Evolutionary conservation across 2,329 filamentous ascomycete species (phyloP).

Genomic region (Diaporthe ampelina): DNA sequence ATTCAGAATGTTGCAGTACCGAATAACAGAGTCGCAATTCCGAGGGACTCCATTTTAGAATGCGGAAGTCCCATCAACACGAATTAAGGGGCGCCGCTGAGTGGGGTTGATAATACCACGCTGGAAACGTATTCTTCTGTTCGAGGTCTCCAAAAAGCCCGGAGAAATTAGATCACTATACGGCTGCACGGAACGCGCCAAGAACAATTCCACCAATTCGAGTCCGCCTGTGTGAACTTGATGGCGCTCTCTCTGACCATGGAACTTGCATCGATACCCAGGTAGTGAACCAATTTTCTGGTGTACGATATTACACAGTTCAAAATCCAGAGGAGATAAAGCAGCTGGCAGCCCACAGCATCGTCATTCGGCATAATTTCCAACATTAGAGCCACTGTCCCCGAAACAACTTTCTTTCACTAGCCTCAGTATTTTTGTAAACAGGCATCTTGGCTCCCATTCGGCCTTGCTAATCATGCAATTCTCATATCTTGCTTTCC

Average conservation of each 20-base stretch:
- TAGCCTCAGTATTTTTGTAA: background rate
- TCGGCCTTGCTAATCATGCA: constrained; percentile 2
- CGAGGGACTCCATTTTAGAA: background rate
- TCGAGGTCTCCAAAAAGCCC: background rate
- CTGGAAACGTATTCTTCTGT: background rate
- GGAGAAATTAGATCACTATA: constrained; percentile 13
- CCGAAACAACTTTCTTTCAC: background rate
- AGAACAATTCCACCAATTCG: constrained; percentile 19
- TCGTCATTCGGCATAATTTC: background rate
- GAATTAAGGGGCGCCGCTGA: background rate
- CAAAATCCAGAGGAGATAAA: background rate
- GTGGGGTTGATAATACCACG: constrained; percentile 3
- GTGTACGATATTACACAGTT: background rate
- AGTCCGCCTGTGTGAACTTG: background rate
- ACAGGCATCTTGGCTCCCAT: background rate
- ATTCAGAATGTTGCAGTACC: background rate
- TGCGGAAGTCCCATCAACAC: background rate
- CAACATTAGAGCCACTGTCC: too few relatives aligned
- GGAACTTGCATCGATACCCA: background rate
- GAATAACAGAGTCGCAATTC: background rate
- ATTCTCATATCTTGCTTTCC: background rate
- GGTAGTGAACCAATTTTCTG: background rate
- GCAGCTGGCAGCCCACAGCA: background rate
- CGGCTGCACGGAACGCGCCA: background rate
- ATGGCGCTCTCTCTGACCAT: background rate